Percentiles rank a stretch among this genome's conserved stretches.
phyloP scores from a whole-genome alignment of 345 rosid species.

The Arabidopsis suecica region DNA sequence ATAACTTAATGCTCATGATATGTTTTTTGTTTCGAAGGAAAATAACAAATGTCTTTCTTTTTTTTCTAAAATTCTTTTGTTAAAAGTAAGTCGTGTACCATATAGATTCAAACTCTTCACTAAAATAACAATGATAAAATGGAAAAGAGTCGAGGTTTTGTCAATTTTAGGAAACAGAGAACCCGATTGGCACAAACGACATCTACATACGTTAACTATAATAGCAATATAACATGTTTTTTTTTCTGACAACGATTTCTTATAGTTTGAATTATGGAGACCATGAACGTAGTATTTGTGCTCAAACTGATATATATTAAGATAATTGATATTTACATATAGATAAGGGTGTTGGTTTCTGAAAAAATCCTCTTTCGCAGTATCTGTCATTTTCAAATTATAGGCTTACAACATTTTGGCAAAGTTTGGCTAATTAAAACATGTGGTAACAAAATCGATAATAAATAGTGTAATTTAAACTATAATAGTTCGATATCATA shows the following conservation, averaged over 20 bases:
- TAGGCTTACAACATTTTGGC: neutral
- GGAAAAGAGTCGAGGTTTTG: slow-evolving; percentile 4
- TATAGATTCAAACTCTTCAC: neutral
- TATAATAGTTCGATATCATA: neutral
- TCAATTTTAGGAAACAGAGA: slow-evolving; percentile 27
- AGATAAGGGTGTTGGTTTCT: slow-evolving; percentile 5
- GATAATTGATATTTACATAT: neutral
- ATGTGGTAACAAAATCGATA: neutral
- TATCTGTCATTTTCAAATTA: slow-evolving; percentile 10
- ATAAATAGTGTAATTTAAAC: neutral
- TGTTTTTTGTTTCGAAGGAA: neutral
- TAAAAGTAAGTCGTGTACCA: neutral
- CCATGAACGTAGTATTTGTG: slow-evolving; percentile 10
- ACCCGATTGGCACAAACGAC: slow-evolving; percentile 9
- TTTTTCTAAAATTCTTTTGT: neutral
- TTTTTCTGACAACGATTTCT: neutral
- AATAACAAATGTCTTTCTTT: slow-evolving; percentile 8
- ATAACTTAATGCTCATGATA: slow-evolving; percentile 5
- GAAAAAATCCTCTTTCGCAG: neutral
- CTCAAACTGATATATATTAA: neutral
- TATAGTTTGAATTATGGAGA: neutral
- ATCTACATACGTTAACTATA: too few relatives aligned
- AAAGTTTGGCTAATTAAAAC: neutral
- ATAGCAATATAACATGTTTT: too few relatives aligned
- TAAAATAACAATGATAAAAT: neutral